Conservation (phyloP, 2,329 filamentous ascomycete genomes). For the Colletotrichum coccodes region DNA sequence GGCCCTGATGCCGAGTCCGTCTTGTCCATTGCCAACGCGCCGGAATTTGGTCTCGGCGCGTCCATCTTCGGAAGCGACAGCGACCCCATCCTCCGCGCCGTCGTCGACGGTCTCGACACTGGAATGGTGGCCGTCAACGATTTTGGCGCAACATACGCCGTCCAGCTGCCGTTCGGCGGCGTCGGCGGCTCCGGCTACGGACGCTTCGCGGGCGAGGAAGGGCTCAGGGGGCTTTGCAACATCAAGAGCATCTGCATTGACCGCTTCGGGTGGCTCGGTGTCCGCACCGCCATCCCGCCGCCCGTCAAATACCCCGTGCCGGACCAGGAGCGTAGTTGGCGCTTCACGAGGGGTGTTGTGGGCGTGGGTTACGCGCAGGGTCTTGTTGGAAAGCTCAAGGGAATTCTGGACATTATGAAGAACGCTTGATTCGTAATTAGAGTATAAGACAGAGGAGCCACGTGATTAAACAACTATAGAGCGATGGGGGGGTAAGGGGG, state of each 20-base stretch:
- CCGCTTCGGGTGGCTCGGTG: conserved; percentile 67
- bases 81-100: conserved; percentile 67
- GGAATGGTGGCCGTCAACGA: conserved; percentile 98
- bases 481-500: not conserved
- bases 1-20: conserved; percentile 70
- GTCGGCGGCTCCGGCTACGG: conserved; percentile 92
- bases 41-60: conserved; percentile 86
- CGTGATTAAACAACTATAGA: not conserved
- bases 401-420: conserved; percentile 52
- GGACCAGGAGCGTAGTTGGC: conserved; percentile 71
- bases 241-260: conserved; percentile 88
- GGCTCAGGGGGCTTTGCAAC: conserved; percentile 86
- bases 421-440: conserved; percentile 46
- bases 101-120: conserved; percentile 76
- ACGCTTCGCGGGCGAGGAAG: conserved; percentile 91
- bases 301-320: conserved; percentile 84
- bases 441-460: not conserved
- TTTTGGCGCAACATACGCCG: conserved; percentile 92
- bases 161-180: conserved; percentile 94
- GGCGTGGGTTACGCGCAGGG: conserved; percentile 67
- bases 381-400: conserved; percentile 49
- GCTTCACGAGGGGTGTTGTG: conserved; percentile 70
- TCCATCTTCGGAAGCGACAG: conserved; percentile 82
- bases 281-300: conserved; percentile 82
- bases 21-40: conserved; percentile 83